Evolutionary conservation across 352 stramenopile species (phyloP).

Genomic region (Aphanomyces astaci): DNA sequence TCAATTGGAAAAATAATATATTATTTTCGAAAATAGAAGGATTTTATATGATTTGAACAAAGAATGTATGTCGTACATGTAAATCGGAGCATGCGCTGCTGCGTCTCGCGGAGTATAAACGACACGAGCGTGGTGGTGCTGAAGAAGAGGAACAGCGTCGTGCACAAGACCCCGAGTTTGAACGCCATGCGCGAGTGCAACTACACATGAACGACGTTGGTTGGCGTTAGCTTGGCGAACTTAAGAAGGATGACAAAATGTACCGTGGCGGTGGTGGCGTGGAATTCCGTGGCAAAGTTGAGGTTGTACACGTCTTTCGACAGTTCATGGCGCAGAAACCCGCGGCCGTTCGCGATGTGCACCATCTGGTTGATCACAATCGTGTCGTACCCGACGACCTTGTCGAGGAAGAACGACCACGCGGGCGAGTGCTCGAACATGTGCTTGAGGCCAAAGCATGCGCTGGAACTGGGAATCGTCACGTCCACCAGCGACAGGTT

Average conservation of each 20-base stretch:
- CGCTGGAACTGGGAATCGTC: slow-evolving; percentile 31
- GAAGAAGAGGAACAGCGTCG: slow-evolving; percentile 92
- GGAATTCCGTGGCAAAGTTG: slow-evolving; percentile 54
- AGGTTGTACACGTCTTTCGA: slow-evolving; percentile 57
- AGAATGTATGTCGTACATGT: slow-evolving; percentile 36
- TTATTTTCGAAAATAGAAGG: too few species aligned
- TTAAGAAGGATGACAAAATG: too few species aligned
- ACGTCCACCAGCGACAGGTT: slow-evolving; percentile 34
- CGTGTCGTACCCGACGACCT: slow-evolving; percentile 80
- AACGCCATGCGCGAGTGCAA: slow-evolving; percentile 41
- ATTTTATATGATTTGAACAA: too few species aligned
- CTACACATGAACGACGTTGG: slow-evolving; percentile 17
- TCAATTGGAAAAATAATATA: neutral
- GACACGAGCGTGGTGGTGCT: slow-evolving; percentile 87
- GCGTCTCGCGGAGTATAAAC: slow-evolving; percentile 90
- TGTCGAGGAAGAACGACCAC: slow-evolving; percentile 40
- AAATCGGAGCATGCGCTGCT: slow-evolving; percentile 90
- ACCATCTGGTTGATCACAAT: slow-evolving; percentile 90
- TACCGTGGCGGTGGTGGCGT: slow-evolving; percentile 25
- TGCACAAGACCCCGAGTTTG: slow-evolving; percentile 86
- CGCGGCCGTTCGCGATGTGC: slow-evolving; percentile 40
- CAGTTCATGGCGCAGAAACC: slow-evolving; percentile 62
- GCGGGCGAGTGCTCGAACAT: slow-evolving; percentile 30
- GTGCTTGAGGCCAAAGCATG: slow-evolving; percentile 47
- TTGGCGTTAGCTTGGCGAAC: neutral